phyloP scores from a whole-genome alignment of 2,329 filamentous ascomycete genomes.

The Cytospora schulzeri region DNA sequence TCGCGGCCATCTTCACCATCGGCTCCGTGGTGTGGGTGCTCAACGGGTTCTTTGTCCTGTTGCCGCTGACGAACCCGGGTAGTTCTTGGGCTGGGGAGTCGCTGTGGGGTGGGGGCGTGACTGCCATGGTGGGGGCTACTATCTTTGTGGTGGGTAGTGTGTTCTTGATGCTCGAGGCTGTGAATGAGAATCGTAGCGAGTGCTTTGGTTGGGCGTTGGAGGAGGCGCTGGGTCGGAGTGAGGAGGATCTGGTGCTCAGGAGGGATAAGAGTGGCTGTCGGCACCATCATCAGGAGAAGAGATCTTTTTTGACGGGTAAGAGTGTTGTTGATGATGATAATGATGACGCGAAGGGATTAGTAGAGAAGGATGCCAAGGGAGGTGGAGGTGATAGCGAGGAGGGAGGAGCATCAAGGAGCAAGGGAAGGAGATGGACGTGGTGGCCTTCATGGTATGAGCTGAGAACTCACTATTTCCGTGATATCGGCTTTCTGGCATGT shows the following conservation, averaged over 20 bases:
- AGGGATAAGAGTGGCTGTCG: conserved; percentile 21
- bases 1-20: conserved; percentile 44
- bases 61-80: conserved; percentile 56
- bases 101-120: conserved; percentile 59
- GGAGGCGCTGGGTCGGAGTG: conserved; percentile 42
- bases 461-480: conserved; percentile 60
- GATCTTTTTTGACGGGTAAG: conserved; percentile 10
- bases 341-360: not conserved
- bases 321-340: not conserved
- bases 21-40: conserved; percentile 53
- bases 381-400: not conserved
- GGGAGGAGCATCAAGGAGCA: not conserved
- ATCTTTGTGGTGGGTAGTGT: conserved; percentile 67
- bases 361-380: not conserved
- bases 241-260: conserved; percentile 14
- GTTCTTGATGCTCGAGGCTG: conserved; percentile 65
- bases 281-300: conserved; percentile 30
- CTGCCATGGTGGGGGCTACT: conserved; percentile 67
- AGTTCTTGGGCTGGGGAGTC: conserved; percentile 58
- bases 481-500: conserved; percentile 65
- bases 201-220: conserved; percentile 73
- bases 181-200: conserved; percentile 66
- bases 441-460: conserved; percentile 60
- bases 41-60: conserved; percentile 66
- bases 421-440: conserved; percentile 55